Evolutionary conservation across 108 stramenopile species (phyloP).

Genomic region (Cyclotella choctawhatcheeana): DNA sequence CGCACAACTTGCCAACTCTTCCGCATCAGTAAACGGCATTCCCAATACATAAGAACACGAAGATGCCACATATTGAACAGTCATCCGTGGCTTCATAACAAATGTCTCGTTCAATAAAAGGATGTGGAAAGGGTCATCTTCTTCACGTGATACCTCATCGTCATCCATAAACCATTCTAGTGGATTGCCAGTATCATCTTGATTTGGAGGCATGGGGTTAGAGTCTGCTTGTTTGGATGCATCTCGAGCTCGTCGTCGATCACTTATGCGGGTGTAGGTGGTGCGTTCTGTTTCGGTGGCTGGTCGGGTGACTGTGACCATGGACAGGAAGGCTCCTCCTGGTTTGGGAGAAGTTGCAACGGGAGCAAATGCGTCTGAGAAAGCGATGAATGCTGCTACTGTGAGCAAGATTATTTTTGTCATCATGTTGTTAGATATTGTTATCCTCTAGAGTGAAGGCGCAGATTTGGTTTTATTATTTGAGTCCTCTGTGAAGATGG

Average conservation of each 20-base stretch:
- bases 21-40: slow-evolving; percentile 81
- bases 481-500: too few relatives aligned
- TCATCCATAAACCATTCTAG: slow-evolving; percentile 81
- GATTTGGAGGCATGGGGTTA: slow-evolving; percentile 47
- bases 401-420: neutral
- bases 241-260: slow-evolving; percentile 4
- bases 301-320: slow-evolving; percentile 17
- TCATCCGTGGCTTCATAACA: slow-evolving; percentile 67
- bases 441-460: too few relatives aligned
- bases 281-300: slow-evolving; percentile 35
- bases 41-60: slow-evolving; percentile 73
- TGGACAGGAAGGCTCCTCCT: too few relatives aligned
- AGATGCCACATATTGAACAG: slow-evolving; percentile 67
- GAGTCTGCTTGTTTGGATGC: slow-evolving; percentile 42
- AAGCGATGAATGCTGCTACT: neutral
- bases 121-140: slow-evolving; percentile 86
- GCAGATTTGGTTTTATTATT: too few relatives aligned
- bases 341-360: neutral
- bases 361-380: neutral
- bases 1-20: slow-evolving; percentile 63
- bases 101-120: slow-evolving; percentile 74
- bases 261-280: neutral
- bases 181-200: slow-evolving; percentile 51
- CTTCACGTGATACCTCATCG: slow-evolving; percentile 54
- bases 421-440: too few relatives aligned